Conservation (phyloP, 805 yeast genomes). For the Suhomyces sp. region DNA sequence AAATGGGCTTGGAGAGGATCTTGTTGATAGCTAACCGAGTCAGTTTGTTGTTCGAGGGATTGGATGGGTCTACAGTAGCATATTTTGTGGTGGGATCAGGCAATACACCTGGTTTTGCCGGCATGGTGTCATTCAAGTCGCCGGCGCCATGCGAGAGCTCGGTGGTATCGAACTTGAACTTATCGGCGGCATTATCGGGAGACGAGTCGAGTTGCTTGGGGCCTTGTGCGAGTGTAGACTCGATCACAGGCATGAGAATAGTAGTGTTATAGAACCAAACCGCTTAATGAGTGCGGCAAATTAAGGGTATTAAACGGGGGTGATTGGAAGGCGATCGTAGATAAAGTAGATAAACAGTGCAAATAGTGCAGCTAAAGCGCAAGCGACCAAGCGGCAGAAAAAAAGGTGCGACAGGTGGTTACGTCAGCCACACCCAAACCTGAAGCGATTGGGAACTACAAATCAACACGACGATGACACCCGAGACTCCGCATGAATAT, state of each 20-base stretch:
- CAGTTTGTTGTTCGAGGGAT: background rate
- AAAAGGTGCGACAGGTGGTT: background rate
- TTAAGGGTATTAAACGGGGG: background rate
- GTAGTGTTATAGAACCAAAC: background rate
- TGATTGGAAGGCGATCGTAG: background rate
- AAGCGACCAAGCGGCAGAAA: background rate
- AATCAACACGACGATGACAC: background rate
- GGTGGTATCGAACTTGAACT: background rate
- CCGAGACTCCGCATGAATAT: background rate
- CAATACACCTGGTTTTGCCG: background rate
- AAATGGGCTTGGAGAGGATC: background rate
- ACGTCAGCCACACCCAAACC: background rate
- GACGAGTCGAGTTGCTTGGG: constrained; percentile 2
- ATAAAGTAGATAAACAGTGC: background rate
- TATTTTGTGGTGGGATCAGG: background rate
- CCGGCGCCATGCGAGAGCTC: background rate
- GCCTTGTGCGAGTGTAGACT: constrained; percentile 1
- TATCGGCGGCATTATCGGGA: background rate
- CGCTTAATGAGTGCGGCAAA: background rate
- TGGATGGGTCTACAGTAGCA: no score
- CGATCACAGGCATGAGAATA: constrained; percentile 8
- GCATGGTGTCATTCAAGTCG: background rate
- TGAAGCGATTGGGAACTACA: background rate
- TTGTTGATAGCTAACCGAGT: background rate
- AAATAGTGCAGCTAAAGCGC: background rate